phyloP scores from a whole-genome alignment of 176 grass and related monocot genomes.

The Avena eriantha region DNA sequence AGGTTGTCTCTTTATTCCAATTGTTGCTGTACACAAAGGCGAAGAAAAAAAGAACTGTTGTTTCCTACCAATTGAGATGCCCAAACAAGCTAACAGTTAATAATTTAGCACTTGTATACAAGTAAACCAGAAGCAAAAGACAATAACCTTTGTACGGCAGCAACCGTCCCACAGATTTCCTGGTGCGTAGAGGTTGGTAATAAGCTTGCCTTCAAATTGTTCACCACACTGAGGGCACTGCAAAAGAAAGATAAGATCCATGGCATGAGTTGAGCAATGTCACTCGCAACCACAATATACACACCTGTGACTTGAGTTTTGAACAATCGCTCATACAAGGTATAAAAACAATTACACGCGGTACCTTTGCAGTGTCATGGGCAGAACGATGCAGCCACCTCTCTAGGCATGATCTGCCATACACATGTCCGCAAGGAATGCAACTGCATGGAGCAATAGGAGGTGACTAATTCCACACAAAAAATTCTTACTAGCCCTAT shows the following conservation, averaged over 20 bases:
- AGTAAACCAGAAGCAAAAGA: background rate
- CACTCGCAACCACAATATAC: background rate
- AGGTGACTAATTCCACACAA: background rate
- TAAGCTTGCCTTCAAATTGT: slow-evolving; percentile 52
- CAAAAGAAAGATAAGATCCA: background rate
- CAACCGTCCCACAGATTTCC: background rate
- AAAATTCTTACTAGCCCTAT: background rate
- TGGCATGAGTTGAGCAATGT: background rate
- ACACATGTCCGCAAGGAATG: slow-evolving; percentile 4
- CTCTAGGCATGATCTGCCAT: slow-evolving; percentile 2
- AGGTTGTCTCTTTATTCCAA: background rate
- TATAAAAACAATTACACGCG: background rate
- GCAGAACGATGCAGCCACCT: background rate
- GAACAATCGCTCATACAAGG: background rate
- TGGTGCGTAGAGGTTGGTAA: slow-evolving; percentile 65
- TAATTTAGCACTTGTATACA: background rate
- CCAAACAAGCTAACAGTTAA: background rate
- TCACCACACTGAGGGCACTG: slow-evolving; percentile 67
- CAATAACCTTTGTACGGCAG: background rate
- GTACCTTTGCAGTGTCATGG: background rate
- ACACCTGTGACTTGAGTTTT: background rate
- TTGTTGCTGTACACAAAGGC: background rate
- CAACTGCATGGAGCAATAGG: background rate
- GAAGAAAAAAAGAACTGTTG: background rate
- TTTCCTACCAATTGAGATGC: background rate